A percentile compares a stretch with the other conserved stretches of the same genome.
Conservation (phyloP, 2,329 filamentous ascomycete genomes). For the Nannizziopsis barbatae region DNA sequence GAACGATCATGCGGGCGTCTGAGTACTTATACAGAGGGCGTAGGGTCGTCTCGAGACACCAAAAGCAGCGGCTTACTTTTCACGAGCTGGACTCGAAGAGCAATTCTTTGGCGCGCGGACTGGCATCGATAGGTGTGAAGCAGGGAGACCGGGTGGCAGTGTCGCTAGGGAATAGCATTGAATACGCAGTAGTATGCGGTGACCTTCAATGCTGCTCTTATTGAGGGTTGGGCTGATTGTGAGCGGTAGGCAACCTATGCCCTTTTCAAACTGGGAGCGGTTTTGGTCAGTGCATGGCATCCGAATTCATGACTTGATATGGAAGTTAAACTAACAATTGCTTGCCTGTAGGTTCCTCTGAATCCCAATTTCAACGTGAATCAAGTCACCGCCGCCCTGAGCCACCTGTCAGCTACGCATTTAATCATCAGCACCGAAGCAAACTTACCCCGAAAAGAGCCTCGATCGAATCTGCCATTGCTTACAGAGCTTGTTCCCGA, state of each 20-base stretch:
- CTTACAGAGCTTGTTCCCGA: constrained; percentile 45
- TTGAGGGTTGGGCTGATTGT: not conserved
- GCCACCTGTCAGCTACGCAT: constrained; percentile 60
- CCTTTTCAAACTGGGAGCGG: constrained; percentile 83
- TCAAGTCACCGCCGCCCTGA: constrained; percentile 68
- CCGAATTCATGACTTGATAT: not conserved
- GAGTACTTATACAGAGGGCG: constrained; percentile 1
- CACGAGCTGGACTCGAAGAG: constrained; percentile 61
- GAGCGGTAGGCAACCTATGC: constrained; percentile 56
- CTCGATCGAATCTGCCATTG: constrained; percentile 49
- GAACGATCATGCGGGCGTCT: not conserved
- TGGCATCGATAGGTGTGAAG: constrained; percentile 58
- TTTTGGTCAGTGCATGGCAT: constrained; percentile 47
- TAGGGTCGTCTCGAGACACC: constrained; percentile 50
- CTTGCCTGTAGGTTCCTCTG: constrained; percentile 55
- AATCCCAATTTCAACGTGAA: constrained; percentile 77
- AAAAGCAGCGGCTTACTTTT: constrained; percentile 60
- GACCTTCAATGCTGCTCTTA: not conserved
- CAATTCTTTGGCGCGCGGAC: constrained; percentile 60
- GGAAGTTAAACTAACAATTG: not conserved
- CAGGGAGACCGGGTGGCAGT: constrained; percentile 81
- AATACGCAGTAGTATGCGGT: constrained; percentile 59
- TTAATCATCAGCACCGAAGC: constrained; percentile 81
- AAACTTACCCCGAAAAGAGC: constrained; percentile 58
- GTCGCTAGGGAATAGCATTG: constrained; percentile 71